phyloP scores from a whole-genome alignment of 768 basidiomycete species.

The Brasilioporus rufonigricans region DNA sequence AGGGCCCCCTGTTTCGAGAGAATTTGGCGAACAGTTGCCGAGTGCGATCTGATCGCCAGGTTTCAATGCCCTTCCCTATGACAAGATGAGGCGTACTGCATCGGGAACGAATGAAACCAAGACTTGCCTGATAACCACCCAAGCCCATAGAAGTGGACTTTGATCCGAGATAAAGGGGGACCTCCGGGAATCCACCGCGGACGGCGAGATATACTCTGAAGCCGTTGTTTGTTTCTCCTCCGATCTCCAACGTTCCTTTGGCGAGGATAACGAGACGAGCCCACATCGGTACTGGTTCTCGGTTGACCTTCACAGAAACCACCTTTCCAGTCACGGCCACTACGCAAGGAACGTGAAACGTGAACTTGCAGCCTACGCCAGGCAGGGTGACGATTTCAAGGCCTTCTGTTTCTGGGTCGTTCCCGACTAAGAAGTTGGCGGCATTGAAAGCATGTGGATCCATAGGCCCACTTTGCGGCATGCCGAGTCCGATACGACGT shows the following conservation, averaged over 20 bases:
- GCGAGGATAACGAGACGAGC: conserved; percentile 44
- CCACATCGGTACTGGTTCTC: conserved; percentile 44
- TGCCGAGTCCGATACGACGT: conserved; percentile 50
- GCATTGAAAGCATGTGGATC: conserved; percentile 53
- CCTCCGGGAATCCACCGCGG: conserved; percentile 57
- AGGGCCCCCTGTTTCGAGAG: conserved; percentile 10
- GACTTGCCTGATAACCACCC: conserved; percentile 60
- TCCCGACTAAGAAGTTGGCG: conserved; percentile 60
- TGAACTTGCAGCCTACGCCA: conserved; percentile 41
- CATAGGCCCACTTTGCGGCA: conserved; percentile 65
- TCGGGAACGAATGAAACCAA: not conserved
- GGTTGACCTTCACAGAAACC: conserved; percentile 43
- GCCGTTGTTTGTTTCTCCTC: conserved; percentile 37
- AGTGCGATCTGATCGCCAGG: conserved; percentile 52
- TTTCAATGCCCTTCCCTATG: conserved; percentile 49
- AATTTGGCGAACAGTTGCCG: conserved; percentile 26
- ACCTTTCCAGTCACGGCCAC: conserved; percentile 57
- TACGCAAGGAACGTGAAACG: conserved; percentile 51
- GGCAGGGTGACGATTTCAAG: conserved; percentile 53
- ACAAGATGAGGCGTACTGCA: conserved; percentile 3
- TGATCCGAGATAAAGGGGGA: conserved; percentile 56
- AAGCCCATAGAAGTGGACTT: conserved; percentile 65
- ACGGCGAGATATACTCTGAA: conserved; percentile 56
- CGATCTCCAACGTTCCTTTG: conserved; percentile 41
- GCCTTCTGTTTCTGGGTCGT: conserved; percentile 46